A percentile compares a stretch with the other conserved stretches of the same genome.
phyloP scores from a whole-genome alignment of 179 eudicot species.

The Heliamphora pulchella region DNA sequence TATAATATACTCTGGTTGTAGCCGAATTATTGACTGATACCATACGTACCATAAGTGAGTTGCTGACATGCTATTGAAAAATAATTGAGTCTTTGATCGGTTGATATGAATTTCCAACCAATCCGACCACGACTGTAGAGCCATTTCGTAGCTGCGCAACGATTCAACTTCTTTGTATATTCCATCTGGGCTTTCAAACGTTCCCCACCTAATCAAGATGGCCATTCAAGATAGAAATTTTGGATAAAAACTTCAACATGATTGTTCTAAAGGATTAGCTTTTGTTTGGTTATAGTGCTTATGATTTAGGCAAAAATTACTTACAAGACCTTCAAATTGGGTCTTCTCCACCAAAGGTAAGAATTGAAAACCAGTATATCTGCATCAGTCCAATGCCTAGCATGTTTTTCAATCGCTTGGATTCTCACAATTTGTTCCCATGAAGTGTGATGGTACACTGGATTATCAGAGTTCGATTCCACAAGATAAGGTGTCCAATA shows the following conservation, averaged over 20 bases:
- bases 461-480: conserved; percentile 64
- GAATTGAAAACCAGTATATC: conserved; percentile 60
- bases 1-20: too few relatives aligned
- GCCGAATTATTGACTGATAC: too few relatives aligned
- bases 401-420: conserved; percentile 45
- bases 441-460: conserved; percentile 42
- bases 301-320: conserved; percentile 14
- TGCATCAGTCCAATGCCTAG: conserved; percentile 48
- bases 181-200: conserved; percentile 32
- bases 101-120: conserved; percentile 33
- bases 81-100: conserved; percentile 26
- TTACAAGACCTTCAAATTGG: conserved; percentile 49
- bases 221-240: background rate
- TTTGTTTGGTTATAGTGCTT: background rate
- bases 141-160: conserved; percentile 31
- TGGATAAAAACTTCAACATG: background rate
- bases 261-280: background rate
- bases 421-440: conserved; percentile 45
- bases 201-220: conserved; percentile 40
- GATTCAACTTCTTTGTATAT: conserved; percentile 22
- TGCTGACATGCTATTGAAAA: conserved; percentile 29
- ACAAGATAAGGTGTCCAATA: conserved; percentile 62
- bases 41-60: conserved; percentile 20
- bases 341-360: conserved; percentile 59
- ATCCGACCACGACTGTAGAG: conserved; percentile 36